phyloP scores from a whole-genome alignment of 331 rosid species.

The Pyracantha coccinea region DNA sequence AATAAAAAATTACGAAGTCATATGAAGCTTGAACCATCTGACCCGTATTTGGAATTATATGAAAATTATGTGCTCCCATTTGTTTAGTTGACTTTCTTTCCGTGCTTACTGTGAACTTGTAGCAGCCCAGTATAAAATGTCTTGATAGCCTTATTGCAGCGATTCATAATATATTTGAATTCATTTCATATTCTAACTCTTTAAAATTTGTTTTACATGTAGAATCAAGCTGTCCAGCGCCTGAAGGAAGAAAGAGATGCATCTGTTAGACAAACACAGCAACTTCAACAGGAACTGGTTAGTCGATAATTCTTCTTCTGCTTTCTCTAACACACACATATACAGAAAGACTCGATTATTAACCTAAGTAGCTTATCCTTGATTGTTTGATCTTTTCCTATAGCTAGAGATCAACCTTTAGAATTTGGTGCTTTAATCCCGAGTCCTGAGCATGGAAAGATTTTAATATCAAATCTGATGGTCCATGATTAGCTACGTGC shows the following conservation, averaged over 20 bases:
- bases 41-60: not conserved
- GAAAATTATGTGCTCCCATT: not conserved
- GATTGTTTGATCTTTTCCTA: not conserved
- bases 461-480: not conserved
- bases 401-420: not conserved
- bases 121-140: not conserved
- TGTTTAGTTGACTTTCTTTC: not conserved
- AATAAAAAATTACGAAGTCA: not conserved
- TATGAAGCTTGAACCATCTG: not conserved
- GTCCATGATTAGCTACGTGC: too few relatives aligned
- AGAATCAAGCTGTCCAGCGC: slow-evolving; percentile 44
- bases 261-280: slow-evolving; percentile 57
- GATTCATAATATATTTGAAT: not conserved
- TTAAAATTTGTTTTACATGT: slow-evolving; percentile 15
- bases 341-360: too few relatives aligned
- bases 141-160: not conserved
- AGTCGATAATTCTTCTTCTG: too few relatives aligned
- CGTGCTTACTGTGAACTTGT: not conserved
- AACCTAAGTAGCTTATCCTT: not conserved
- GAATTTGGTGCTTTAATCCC: not conserved
- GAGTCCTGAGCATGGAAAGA: not conserved
- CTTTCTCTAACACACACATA: too few relatives aligned
- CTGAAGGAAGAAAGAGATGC: slow-evolving; percentile 83
- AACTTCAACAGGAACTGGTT: slow-evolving; percentile 62
- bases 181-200: not conserved